Evolutionary conservation across 257 asterid species (phyloP).

Genomic region (Phtheirospermum japonicum): DNA sequence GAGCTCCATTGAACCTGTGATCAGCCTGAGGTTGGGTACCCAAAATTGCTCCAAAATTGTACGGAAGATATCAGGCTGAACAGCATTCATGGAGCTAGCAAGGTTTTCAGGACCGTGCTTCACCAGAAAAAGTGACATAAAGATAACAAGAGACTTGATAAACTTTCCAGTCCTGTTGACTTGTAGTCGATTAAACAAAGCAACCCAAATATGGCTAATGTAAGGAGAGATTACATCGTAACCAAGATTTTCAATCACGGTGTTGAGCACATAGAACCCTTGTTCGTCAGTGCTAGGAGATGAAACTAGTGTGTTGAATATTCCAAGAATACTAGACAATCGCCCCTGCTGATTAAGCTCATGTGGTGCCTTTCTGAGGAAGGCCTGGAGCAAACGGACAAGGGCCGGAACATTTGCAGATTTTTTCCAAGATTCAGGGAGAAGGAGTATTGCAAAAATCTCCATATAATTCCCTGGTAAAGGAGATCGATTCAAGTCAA

Average conservation of each 20-base stretch:
- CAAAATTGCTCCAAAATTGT: constrained; percentile 71
- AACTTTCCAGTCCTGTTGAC: constrained; percentile 57
- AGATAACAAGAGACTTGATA: constrained; percentile 68
- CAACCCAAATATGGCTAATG: constrained; percentile 69
- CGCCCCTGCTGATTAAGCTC: constrained; percentile 82
- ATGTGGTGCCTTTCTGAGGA: constrained; percentile 80
- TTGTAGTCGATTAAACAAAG: constrained; percentile 68
- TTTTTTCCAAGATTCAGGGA: constrained; percentile 82
- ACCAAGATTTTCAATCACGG: constrained; percentile 82
- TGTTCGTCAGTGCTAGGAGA: constrained; percentile 77
- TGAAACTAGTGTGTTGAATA: constrained; percentile 60
- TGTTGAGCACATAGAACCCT: constrained; percentile 91
- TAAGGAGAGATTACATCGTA: constrained; percentile 63
- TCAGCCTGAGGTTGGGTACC: constrained; percentile 76
- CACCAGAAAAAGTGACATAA: constrained; percentile 85
- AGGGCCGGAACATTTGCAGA: constrained; percentile 89
- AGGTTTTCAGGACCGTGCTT: constrained; percentile 75
- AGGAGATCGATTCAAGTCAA: constrained; percentile 68
- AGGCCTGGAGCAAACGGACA: constrained; percentile 88
- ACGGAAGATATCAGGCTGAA: constrained; percentile 62
- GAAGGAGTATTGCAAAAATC: constrained; percentile 71
- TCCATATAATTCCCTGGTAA: constrained; percentile 67
- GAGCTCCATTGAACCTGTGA: constrained; percentile 71
- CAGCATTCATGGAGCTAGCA: constrained; percentile 63
- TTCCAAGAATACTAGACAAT: constrained; percentile 68